A percentile compares a stretch with the other conserved stretches of the same genome.
phyloP scores from a whole-genome alignment of 108 stramenopile species.

The Cyclotella distinguenda region DNA sequence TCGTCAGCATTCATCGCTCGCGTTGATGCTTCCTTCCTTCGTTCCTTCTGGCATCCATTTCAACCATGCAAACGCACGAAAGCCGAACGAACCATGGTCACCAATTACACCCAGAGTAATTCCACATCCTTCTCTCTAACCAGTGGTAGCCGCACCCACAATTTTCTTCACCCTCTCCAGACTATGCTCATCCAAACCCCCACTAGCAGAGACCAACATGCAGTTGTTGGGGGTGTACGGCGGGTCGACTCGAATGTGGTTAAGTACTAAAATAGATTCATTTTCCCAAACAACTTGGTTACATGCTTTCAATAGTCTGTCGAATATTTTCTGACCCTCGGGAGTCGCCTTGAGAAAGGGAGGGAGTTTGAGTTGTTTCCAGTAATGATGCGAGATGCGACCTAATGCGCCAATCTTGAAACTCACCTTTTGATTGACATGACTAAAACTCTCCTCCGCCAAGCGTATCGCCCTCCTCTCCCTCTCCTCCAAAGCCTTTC shows the following conservation, averaged over 20 bases:
- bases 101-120: no score
- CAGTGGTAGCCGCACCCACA: constrained; percentile 48
- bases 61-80: no score
- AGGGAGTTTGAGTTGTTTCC: background rate
- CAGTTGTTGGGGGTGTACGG: constrained; percentile 74
- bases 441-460: constrained; percentile 75
- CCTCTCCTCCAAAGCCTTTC: constrained; percentile 71
- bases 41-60: no score
- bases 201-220: constrained; percentile 45
- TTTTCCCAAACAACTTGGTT: constrained; percentile 65
- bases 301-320: constrained; percentile 81
- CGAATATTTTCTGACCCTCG: constrained; percentile 78
- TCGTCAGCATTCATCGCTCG: no score
- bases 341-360: constrained; percentile 55
- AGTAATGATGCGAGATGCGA: constrained; percentile 7
- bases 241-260: constrained; percentile 73
- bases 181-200: constrained; percentile 60
- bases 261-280: constrained; percentile 69
- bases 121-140: background rate
- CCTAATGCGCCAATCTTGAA: background rate
- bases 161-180: constrained; percentile 84
- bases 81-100: no score
- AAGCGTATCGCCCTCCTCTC: constrained; percentile 73
- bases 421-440: constrained; percentile 81
- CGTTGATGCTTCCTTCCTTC: no score